A percentile compares a stretch with the other conserved stretches of the same genome.
Evolutionary conservation across 306 rosid species (phyloP).

Genomic region (Quercus parvula): DNA sequence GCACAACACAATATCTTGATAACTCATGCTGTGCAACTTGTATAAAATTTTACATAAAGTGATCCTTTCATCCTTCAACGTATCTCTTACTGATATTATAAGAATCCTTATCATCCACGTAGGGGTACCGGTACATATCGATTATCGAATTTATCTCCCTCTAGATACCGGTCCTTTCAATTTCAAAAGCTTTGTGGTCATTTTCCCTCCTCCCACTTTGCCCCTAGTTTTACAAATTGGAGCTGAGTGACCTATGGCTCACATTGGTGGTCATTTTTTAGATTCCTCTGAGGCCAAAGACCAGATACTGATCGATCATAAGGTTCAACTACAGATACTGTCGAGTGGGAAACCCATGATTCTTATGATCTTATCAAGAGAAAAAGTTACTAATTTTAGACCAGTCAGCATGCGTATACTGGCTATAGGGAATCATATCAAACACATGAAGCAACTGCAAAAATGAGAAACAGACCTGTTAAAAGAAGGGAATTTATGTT

Average conservation of each 20-base stretch:
- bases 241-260: conserved; percentile 10
- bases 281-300: neutral
- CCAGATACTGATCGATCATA: neutral
- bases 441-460: too few species aligned
- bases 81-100: conserved; percentile 6
- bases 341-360: neutral
- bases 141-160: conserved; percentile 30
- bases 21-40: too few species aligned
- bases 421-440: too few species aligned
- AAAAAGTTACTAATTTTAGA: neutral
- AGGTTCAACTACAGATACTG: neutral
- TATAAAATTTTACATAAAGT: too few species aligned
- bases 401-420: neutral
- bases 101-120: conserved; percentile 68
- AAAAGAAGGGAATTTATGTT: too few species aligned
- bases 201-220: neutral
- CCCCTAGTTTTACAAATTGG: conserved; percentile 37
- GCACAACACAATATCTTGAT: too few species aligned
- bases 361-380: neutral
- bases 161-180: conserved; percentile 27
- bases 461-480: too few species aligned
- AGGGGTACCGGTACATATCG: neutral
- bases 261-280: neutral
- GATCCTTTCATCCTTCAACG: too few species aligned
- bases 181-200: conserved; percentile 30